Evolutionary conservation across 2,329 filamentous ascomycete species (phyloP).

Genomic region (Verticillium tricorpus): DNA sequence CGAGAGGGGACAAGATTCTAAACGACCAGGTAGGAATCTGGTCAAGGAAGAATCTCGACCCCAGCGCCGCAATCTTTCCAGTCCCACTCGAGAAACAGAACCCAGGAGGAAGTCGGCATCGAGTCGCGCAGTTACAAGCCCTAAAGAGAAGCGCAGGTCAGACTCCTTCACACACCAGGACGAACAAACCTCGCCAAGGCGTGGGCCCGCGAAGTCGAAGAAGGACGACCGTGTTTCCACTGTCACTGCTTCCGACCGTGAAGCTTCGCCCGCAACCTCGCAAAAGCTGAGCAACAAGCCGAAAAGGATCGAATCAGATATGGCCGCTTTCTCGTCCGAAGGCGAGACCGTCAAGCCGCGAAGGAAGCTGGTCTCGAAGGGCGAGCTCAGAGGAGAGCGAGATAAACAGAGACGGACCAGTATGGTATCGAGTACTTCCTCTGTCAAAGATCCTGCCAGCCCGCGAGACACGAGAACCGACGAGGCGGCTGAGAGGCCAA

Average conservation of each 20-base stretch:
- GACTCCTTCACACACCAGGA: constrained; percentile 40
- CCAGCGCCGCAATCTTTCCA: constrained; percentile 43
- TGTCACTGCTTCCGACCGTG: constrained; percentile 46
- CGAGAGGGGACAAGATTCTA: constrained; percentile 36
- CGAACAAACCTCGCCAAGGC: constrained; percentile 43
- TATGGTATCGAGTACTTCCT: constrained; percentile 51
- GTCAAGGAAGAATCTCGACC: constrained; percentile 37
- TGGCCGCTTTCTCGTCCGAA: constrained; percentile 47
- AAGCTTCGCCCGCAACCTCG: constrained; percentile 42
- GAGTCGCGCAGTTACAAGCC: constrained; percentile 33
- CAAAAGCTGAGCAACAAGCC: constrained; percentile 44
- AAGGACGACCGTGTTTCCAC: constrained; percentile 49
- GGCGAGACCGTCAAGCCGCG: constrained; percentile 55
- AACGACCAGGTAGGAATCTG: constrained; percentile 38
- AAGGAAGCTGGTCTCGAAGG: constrained; percentile 59
- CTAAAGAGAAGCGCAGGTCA: constrained; percentile 44
- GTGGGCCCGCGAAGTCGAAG: constrained; percentile 47
- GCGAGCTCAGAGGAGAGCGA: constrained; percentile 55
- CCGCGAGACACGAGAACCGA: constrained; percentile 46
- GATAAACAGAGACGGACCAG: constrained; percentile 56
- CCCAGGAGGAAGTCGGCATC: constrained; percentile 35
- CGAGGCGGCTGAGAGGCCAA: constrained; percentile 43
- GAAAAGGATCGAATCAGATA: constrained; percentile 51
- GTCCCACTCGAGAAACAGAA: constrained; percentile 42
- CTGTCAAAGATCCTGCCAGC: constrained; percentile 48